Conservation (phyloP, 352 stramenopile genomes). For the Pythium dissimile region DNA sequence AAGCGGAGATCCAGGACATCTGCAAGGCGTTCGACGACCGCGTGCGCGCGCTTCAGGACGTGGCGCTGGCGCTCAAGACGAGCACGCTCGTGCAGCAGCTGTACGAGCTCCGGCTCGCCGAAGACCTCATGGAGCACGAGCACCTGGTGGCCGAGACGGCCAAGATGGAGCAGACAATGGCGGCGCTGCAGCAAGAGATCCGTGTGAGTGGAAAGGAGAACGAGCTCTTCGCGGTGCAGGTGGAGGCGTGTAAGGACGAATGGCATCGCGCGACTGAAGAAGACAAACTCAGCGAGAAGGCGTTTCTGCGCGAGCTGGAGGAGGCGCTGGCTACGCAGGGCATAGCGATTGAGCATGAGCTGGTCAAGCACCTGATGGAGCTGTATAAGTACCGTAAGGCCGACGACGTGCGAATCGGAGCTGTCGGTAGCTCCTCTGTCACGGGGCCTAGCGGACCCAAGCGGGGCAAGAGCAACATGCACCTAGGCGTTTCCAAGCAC, state of each 20-base stretch:
- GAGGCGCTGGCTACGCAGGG: constrained; percentile 35
- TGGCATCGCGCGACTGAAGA: constrained; percentile 66
- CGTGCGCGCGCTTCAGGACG: constrained; percentile 42
- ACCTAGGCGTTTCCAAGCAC: constrained; percentile 32
- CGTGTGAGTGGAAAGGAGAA: constrained; percentile 31
- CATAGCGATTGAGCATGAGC: constrained; percentile 67
- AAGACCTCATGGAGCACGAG: constrained; percentile 33
- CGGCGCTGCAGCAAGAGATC: constrained; percentile 12
- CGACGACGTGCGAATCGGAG: constrained; percentile 38
- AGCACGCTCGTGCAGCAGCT: constrained; percentile 44
- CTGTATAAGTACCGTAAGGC: constrained; percentile 73
- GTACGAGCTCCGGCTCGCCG: constrained; percentile 29
- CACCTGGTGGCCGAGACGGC: constrained; percentile 38
- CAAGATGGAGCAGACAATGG: constrained; percentile 25
- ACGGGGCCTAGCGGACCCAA: constrained; percentile 3
- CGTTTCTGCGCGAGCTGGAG: constrained; percentile 67
- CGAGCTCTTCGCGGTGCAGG: constrained; percentile 42
- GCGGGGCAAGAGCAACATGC: constrained; percentile 21
- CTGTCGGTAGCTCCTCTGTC: background rate
- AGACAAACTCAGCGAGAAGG: constrained; percentile 59
- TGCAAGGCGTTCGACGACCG: constrained; percentile 85
- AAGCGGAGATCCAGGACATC: constrained; percentile 68
- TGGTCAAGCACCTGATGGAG: constrained; percentile 67
- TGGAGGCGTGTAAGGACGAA: constrained; percentile 61
- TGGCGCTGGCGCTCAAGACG: constrained; percentile 18